These are phyloP conservation scores for Lippia alba DNA, from an alignment of 305 asterid genomes.

Conservation along the genomic window DNA sequence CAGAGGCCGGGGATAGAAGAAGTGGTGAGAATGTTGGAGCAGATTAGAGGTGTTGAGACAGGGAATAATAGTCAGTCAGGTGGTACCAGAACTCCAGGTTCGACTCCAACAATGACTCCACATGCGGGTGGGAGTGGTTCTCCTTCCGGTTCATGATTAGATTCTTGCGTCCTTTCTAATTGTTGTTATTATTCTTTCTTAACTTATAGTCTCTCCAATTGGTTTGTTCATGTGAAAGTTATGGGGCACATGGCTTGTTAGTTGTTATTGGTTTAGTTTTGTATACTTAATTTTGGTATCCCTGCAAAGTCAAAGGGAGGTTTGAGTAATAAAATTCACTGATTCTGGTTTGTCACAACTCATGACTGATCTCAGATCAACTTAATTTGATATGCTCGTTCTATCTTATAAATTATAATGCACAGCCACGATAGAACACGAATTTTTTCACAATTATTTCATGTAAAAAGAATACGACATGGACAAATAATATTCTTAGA, in stretches of 20 bases:
- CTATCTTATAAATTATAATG: no score
- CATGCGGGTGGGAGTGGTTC: conserved; percentile 32
- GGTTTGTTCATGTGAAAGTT: conserved; percentile 23
- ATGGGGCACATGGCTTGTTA: conserved; percentile 1
- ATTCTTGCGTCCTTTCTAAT: conserved; percentile 30
- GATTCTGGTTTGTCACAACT: neutral
- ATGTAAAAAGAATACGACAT: no score
- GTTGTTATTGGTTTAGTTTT: conserved; percentile 14
- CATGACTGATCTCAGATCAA: neutral
- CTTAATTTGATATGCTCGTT: no score
- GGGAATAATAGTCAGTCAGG: conserved; percentile 36
- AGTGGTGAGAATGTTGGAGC: conserved; percentile 47
- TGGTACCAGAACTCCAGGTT: conserved; percentile 45
- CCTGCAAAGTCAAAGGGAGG: conserved; percentile 1
- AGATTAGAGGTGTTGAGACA: conserved; percentile 31
- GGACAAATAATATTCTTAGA: no score
- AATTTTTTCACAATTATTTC: no score
- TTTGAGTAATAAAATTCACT: conserved; percentile 1
- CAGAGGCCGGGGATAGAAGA: conserved; percentile 48
- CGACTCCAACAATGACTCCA: conserved; percentile 47
- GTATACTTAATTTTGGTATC: conserved; percentile 26
- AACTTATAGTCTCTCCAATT: conserved; percentile 19
- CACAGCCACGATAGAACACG: no score
- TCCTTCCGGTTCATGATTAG: conserved; percentile 37
- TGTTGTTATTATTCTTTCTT: neutral